Conservation (phyloP, 2,329 filamentous ascomycete genomes). For the Ophiosphaerella korrae region DNA sequence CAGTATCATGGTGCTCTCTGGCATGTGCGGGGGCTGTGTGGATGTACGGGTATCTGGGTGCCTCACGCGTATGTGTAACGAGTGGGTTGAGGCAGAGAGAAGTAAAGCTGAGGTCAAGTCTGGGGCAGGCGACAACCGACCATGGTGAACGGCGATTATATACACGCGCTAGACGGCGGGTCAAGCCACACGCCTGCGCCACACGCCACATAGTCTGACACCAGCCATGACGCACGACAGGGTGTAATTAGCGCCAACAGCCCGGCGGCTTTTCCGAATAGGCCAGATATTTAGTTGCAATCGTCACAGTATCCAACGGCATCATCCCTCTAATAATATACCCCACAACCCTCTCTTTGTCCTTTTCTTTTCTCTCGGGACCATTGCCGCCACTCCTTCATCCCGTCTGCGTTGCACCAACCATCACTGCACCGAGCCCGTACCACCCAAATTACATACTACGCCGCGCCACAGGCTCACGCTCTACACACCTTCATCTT, state of each 20-base stretch:
- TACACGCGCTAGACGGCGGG: conserved; percentile 2
- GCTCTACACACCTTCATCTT: conserved; percentile 4
- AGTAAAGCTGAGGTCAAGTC: conserved; percentile 11
- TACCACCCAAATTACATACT: not conserved
- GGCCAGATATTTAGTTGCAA: conserved; percentile 32
- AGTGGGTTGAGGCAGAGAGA: conserved; percentile 9
- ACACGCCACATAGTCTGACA: conserved; percentile 6
- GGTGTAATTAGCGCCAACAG: conserved; percentile 15
- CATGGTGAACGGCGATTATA: conserved; percentile 5
- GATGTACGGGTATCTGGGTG: not conserved
- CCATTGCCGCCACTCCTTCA: too few species aligned
- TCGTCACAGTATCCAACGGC: not conserved
- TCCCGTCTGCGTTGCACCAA: too few species aligned
- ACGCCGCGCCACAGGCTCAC: conserved; percentile 2
- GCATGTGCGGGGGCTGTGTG: not conserved
- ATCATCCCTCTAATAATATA: not conserved
- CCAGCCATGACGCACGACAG: conserved; percentile 19
- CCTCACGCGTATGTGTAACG: not conserved
- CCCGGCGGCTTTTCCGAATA: conserved; percentile 20
- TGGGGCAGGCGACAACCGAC: too few species aligned
- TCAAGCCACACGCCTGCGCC: conserved; percentile 1
- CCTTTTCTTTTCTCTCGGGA: not conserved
- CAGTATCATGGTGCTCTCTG: conserved; percentile 67
- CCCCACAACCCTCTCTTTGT: not conserved
- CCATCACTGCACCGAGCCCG: too few species aligned